Conservation (phyloP, 2,329 filamentous ascomycete species). For the Periconia sp. region DNA sequence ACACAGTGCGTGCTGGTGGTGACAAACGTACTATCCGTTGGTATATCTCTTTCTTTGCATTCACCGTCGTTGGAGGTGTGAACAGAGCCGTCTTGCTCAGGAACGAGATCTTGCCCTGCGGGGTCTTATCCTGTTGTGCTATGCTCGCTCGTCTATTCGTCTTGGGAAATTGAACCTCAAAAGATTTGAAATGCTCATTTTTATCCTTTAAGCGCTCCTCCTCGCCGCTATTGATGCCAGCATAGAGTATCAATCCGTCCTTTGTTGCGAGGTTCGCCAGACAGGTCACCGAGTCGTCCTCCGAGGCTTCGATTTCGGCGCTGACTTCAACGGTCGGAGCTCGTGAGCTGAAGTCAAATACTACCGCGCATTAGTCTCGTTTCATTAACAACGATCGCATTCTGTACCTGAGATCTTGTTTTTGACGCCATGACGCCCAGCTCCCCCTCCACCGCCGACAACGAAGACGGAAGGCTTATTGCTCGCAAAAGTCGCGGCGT, state of each 20-base stretch:
- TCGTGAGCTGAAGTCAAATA: conserved; percentile 73
- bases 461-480: conserved; percentile 73
- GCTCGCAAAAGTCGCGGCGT: conserved; percentile 86
- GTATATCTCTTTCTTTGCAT: conserved; percentile 62
- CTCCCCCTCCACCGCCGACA: conserved; percentile 86
- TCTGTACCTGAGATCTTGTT: conserved; percentile 17
- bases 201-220: conserved; percentile 74
- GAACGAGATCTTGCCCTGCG: conserved; percentile 48
- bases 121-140: conserved; percentile 32
- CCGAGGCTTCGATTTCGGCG: conserved; percentile 78
- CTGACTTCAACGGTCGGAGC: conserved; percentile 64
- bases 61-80: conserved; percentile 42
- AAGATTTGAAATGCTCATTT: conserved; percentile 84
- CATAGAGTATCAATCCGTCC: conserved; percentile 63
- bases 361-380: conserved; percentile 61
- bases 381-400: conserved; percentile 82
- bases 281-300: conserved; percentile 89
- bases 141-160: conserved; percentile 45
- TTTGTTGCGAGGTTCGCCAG: conserved; percentile 71
- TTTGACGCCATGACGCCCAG: conserved; percentile 54
- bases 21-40: conserved; percentile 65
- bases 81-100: conserved; percentile 61
- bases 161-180: conserved; percentile 66
- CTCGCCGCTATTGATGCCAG: conserved; percentile 83
- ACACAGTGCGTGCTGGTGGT: conserved; percentile 56